A percentile compares a stretch with the other conserved stretches of the same genome.
These are phyloP conservation scores for Lyophyllum shimeji DNA, from an alignment of 768 basidiomycete species.

Conservation along the genomic window DNA sequence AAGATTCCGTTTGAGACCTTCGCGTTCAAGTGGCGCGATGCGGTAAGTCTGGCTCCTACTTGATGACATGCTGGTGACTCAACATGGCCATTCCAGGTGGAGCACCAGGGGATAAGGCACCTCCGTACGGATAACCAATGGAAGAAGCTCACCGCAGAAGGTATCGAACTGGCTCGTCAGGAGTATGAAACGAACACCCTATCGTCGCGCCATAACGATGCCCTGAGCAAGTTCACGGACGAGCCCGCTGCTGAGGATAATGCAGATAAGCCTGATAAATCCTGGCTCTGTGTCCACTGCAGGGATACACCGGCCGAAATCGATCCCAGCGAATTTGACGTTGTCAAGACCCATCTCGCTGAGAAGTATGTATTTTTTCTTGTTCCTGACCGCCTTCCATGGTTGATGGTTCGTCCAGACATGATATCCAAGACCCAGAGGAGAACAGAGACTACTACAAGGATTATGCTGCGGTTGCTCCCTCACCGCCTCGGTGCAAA, in stretches of 20 bases:
- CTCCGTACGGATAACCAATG: neutral
- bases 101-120: slow-evolving; percentile 3
- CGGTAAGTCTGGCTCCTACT: slow-evolving; percentile 8
- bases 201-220: neutral
- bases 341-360: slow-evolving; percentile 32
- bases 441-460: slow-evolving; percentile 28
- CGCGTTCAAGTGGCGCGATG: slow-evolving; percentile 20
- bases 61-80: neutral
- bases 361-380: slow-evolving; percentile 16
- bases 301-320: slow-evolving; percentile 37
- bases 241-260: neutral
- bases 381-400: neutral
- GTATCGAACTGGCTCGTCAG: slow-evolving; percentile 2
- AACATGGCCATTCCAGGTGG: slow-evolving; percentile 1
- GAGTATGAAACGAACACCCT: neutral
- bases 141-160: slow-evolving; percentile 1
- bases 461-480: slow-evolving; percentile 21
- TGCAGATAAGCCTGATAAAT: neutral
- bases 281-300: slow-evolving; percentile 39
- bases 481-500: neutral
- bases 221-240: neutral
- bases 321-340: slow-evolving; percentile 23
- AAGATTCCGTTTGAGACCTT: neutral
- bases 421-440: slow-evolving; percentile 17
- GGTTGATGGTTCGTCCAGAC: slow-evolving; percentile 12